Evolutionary conservation across 805 yeast genomes (phyloP), one percentile per base, ranked within the genome.

Genomic region (Kockiozyma suomiensis): DNA sequence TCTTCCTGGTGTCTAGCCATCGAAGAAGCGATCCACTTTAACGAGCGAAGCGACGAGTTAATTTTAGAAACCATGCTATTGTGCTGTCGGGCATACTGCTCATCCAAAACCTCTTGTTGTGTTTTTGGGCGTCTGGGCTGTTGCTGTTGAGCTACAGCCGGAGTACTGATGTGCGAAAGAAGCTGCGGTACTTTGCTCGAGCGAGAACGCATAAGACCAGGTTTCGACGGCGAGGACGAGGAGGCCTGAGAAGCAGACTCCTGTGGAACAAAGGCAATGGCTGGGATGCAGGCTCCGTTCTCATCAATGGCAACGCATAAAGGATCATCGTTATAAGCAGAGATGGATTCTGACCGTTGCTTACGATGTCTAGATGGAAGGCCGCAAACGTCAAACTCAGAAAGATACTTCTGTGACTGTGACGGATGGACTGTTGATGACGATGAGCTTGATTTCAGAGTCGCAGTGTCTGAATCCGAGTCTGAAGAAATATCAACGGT

Each of bases 1-100:
- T 61, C 65, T 32, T 61, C 65, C 48, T 61, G 65, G 49, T 61
- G 65, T 6, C 62, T 51, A 12, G 65, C 65, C 63, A 61, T 61
- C 4, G 65, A 61, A n/a, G 65, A 50, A 17, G 66, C 64, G 30
- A 59, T 47, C 66, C 66, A 62, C 21, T 56, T 62, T 15, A 62
- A 40, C 38, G 66, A 59, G 6, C 61, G 56, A 19, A 62, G 26
- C 3, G 66, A 62, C 17, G 61, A 41, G 59, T 59, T 62, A 32
- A 62, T 53, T 46, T 61, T 62, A 7, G 58, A 59, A 5, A 59
- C 62, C 64, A 62, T 54, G 47, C 61, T 51, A 43, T 23, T 37
- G 21, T 50, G 56, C 46, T 60, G 61, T 15, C 35, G 13, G n/a
- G 49, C 59, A 30, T 50, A 42, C 49, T 60, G 63, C 43, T 57